Base-by-base conservation (phyloP, 768 basidiomycete species). In the Lentinula lateritia region DNA sequence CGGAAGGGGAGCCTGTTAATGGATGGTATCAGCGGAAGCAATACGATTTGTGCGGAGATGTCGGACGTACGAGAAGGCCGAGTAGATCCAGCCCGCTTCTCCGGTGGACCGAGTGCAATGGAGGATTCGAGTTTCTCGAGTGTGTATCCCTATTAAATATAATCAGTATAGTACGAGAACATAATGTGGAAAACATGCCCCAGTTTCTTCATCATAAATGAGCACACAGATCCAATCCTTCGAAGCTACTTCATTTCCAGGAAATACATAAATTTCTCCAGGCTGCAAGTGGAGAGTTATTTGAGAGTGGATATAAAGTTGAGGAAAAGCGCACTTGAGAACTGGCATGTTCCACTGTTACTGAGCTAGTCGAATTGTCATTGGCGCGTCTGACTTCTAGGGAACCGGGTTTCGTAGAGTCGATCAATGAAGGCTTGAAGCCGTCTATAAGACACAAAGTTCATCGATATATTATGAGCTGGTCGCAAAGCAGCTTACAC, bases 201-300 rank as follows among this genome's bases (percentile, higher is more conserved):
- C 84, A 52, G 82, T 77, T 58, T 84, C 87, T 67, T 90, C 89
- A 69, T 93, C 90, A 66, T 87, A 93, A 50, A 93, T 87, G 43
- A 93, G 77, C 6, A 92, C 83, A 64, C 91, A 93, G 55, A 92
- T 89, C 66, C 79, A 79, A 50, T 91, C 88, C 68, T 84, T 88
- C 6, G 86, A 80, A 1, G 81, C 72, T 15, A 75, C 75, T 67
- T 89, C 89, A 7, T 68, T 66, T 3, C 90, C 90, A 42, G 72
- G 74, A 67, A 85, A 92, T 41, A 81, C 66, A 66, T 85, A 79
- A 12, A 69, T 78, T 61, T 88, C 84, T 16, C 78, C 80, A 2
- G 75, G 69, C 86, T 87, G 67, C 18, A 32, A 59, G 15, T 56
- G 18, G 38, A 6, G 20, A 38, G 46, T 15, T 62, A 58, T 43